phyloP scores from a whole-genome alignment of 805 yeast genomes.

The Danielia reshetovae region DNA sequence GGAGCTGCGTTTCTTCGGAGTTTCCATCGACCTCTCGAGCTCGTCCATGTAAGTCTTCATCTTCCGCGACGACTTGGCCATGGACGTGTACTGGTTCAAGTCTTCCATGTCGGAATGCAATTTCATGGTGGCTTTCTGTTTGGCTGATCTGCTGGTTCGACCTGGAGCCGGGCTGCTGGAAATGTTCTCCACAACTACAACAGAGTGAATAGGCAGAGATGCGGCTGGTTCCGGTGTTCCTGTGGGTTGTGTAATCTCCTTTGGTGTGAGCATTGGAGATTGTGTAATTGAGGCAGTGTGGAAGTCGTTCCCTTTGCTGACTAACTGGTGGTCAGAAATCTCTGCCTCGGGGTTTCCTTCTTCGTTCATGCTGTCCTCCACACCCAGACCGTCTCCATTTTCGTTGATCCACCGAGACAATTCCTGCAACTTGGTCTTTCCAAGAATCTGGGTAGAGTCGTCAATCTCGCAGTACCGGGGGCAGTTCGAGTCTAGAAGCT shows the following conservation, averaged over 20 bases:
- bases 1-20: slow-evolving; percentile 4
- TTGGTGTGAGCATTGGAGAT: too few species aligned
- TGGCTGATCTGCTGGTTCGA: slow-evolving; percentile 50
- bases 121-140: slow-evolving; percentile 59
- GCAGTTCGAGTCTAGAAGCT: slow-evolving; percentile 39
- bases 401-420: background rate
- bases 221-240: background rate
- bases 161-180: background rate
- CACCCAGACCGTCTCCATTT: slow-evolving; percentile 10
- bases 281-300: too few species aligned
- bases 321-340: background rate
- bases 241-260: too few species aligned
- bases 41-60: slow-evolving; percentile 35
- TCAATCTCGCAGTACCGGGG: slow-evolving; percentile 45
- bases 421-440: slow-evolving; percentile 3
- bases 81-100: slow-evolving; percentile 57
- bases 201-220: background rate
- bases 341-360: slow-evolving; percentile 16
- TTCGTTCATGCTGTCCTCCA: slow-evolving; percentile 28
- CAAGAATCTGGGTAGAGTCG: slow-evolving; percentile 3
- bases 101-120: slow-evolving; percentile 68
- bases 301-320: background rate
- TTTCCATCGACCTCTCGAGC: slow-evolving; percentile 20
- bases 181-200: background rate
- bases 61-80: slow-evolving; percentile 40